Percentiles rank a stretch among this genome's conserved stretches.
These are phyloP conservation scores for Incumbomyces delicatus DNA, from an alignment of 2,329 filamentous ascomycete species.

Conservation along the genomic window DNA sequence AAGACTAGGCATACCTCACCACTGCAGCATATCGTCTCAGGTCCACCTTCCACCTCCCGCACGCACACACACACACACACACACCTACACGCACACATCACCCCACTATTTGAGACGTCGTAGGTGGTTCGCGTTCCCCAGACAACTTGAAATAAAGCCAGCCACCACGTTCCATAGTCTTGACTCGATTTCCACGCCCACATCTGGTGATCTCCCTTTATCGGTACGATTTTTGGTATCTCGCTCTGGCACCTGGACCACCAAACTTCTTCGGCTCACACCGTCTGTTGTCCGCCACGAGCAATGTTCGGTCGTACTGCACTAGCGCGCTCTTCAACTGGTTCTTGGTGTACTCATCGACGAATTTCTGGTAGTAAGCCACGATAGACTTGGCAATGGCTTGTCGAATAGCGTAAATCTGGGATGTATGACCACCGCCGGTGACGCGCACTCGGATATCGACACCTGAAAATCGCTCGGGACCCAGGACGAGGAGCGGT, in stretches of 20 bases:
- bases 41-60: too few relatives aligned
- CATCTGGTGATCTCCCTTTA: conserved; percentile 41
- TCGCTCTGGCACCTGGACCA: conserved; percentile 79
- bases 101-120: too few relatives aligned
- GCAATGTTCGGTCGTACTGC: conserved; percentile 90
- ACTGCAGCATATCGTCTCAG: too few relatives aligned
- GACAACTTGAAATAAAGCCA: too few relatives aligned
- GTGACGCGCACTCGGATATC: conserved; percentile 95
- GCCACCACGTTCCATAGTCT: too few relatives aligned
- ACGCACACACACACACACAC: too few relatives aligned
- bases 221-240: conserved; percentile 99
- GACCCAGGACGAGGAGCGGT: conserved; percentile 89
- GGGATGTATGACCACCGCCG: conserved; percentile 95
- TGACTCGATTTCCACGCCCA: too few relatives aligned
- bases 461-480: conserved; percentile 93
- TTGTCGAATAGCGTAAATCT: conserved; percentile 97
- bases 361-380: conserved; percentile 99
- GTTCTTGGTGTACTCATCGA: conserved; percentile 99
- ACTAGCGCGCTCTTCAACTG: conserved; percentile 94
- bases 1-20: too few relatives aligned
- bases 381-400: conserved; percentile 96
- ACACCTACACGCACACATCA: too few relatives aligned
- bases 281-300: conserved; percentile 97
- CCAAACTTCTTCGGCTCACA: conserved; percentile 96
- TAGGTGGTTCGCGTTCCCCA: too few relatives aligned